Evolutionary conservation across 495 filamentous ascomycete genomes (phyloP).

Genomic region (Cudoniella acicularis): DNA sequence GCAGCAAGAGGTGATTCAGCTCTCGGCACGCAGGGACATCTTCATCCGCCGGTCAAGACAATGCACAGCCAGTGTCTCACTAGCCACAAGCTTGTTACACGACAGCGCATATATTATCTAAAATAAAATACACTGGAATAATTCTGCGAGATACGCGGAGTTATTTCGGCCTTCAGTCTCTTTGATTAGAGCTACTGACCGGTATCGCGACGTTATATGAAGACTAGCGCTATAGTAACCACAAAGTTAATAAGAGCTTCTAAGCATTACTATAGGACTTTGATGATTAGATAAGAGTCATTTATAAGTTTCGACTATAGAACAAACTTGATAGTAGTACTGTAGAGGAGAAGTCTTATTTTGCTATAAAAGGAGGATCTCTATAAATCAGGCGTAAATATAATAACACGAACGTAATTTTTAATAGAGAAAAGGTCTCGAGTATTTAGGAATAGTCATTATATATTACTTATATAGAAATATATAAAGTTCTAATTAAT

Average conservation of each 20-base stretch:
- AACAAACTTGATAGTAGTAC: constrained; percentile 6
- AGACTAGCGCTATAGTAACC: constrained; percentile 9
- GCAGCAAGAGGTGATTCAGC: no score
- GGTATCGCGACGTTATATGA: background rate
- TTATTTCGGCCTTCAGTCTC: constrained; percentile 6
- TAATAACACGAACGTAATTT: constrained; percentile 9
- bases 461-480: constrained; percentile 9
- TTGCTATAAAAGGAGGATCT: constrained; percentile 11
- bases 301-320: constrained; percentile 4
- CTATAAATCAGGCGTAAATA: constrained; percentile 1
- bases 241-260: constrained; percentile 7
- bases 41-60: constrained; percentile 1
- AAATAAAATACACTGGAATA: constrained; percentile 10
- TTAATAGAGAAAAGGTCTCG: constrained; percentile 1
- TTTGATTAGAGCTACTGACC: constrained; percentile 3
- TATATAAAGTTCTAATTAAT: constrained; percentile 4
- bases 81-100: constrained; percentile 1
- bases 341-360: constrained; percentile 2
- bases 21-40: no score
- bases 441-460: constrained; percentile 3
- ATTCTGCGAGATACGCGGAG: constrained; percentile 6
- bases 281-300: background rate
- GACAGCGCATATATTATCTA: background rate
- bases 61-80: background rate
- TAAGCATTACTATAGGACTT: background rate